Percentiles rank a stretch among this genome's conserved stretches.
These are phyloP conservation scores for Acephala macrosclerotiorum DNA, from an alignment of 2,329 filamentous ascomycete genomes.

Conservation along the genomic window DNA sequence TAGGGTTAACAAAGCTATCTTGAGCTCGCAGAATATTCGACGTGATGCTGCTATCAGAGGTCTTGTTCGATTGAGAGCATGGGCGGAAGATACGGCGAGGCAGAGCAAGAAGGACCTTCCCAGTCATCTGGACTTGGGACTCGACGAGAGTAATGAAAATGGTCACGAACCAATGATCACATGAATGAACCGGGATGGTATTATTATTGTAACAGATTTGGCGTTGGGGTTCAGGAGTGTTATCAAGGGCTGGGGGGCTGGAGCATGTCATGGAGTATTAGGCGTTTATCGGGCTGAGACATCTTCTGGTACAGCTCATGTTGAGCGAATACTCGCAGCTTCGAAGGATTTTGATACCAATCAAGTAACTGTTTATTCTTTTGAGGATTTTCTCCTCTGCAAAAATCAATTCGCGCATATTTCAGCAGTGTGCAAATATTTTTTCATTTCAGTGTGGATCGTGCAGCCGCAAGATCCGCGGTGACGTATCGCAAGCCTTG, in stretches of 20 bases:
- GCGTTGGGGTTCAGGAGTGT: not conserved
- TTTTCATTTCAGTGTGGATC: not conserved
- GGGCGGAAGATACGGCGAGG: conserved; percentile 69
- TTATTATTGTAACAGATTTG: conserved; percentile 3
- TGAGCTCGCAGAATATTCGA: conserved; percentile 74
- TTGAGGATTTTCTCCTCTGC: not conserved
- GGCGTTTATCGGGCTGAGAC: not conserved
- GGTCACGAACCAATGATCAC: conserved; percentile 43
- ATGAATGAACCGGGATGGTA: conserved; percentile 25
- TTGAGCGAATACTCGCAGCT: not conserved
- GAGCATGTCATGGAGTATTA: not conserved
- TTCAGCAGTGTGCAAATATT: not conserved
- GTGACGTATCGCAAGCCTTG: not conserved
- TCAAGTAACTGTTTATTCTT: not conserved
- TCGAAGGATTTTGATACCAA: not conserved
- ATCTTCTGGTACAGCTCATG: not conserved
- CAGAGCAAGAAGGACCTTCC: conserved; percentile 45
- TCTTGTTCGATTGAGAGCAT: conserved; percentile 82
- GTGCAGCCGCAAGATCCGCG: conserved; percentile 4
- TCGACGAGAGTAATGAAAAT: conserved; percentile 38
- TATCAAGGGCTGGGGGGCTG: not conserved
- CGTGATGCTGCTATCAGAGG: conserved; percentile 84
- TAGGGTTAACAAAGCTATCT: conserved; percentile 87
- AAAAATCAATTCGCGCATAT: not conserved
- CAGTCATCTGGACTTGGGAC: conserved; percentile 40